Conservation (phyloP, 2,329 filamentous ascomycete genomes). For the Scleromitrula shiraiana region DNA sequence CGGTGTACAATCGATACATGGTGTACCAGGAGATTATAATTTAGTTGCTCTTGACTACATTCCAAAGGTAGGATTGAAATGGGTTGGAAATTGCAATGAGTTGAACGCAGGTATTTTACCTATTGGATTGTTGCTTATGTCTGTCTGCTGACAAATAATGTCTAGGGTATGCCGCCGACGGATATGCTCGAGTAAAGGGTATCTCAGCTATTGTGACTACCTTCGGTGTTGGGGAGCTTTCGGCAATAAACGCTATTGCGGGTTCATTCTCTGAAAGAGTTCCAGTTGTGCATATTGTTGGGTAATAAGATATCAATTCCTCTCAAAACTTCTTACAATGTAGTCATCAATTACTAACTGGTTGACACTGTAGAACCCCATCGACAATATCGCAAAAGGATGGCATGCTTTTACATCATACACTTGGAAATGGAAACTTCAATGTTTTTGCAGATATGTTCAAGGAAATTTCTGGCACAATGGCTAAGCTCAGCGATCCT, state of each 20-base stretch:
- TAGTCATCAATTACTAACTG: too few species aligned
- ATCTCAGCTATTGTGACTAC: slow-evolving; percentile 65
- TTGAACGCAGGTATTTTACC: slow-evolving; percentile 55
- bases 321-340: too few species aligned
- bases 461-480: slow-evolving; percentile 59
- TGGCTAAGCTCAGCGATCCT: slow-evolving; percentile 63
- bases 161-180: slow-evolving; percentile 68
- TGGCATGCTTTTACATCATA: slow-evolving; percentile 54
- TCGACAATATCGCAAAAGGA: slow-evolving; percentile 39
- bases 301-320: too few species aligned
- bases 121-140: not conserved
- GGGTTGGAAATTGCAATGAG: slow-evolving; percentile 65
- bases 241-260: slow-evolving; percentile 64
- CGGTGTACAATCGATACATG: slow-evolving; percentile 57
- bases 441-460: slow-evolving; percentile 78
- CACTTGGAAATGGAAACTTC: slow-evolving; percentile 71
- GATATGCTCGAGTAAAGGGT: slow-evolving; percentile 66
- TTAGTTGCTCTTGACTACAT: slow-evolving; percentile 61
- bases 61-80: slow-evolving; percentile 47
- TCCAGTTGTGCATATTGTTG: slow-evolving; percentile 59
- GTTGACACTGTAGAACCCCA: too few species aligned
- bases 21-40: slow-evolving; percentile 68
- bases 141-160: not conserved
- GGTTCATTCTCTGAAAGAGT: slow-evolving; percentile 69
- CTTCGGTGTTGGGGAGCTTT: slow-evolving; percentile 69